Conservation (phyloP, 352 stramenopile genomes). For the Peronosclerospora sorghi region DNA sequence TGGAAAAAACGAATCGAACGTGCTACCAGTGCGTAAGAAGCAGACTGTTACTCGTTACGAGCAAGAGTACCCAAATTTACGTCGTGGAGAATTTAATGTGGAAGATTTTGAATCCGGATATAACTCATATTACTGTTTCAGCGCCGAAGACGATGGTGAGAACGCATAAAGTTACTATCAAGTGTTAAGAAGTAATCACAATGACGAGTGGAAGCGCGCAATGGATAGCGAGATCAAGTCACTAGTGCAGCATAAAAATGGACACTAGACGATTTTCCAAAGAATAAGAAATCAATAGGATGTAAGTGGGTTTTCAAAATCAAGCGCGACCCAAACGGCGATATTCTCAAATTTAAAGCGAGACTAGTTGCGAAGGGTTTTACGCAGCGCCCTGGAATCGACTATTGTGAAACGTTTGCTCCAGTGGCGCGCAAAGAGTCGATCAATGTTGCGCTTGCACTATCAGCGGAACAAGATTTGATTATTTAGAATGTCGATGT, state of each 20-base stretch:
- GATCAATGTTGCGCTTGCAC: background rate
- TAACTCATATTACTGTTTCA: background rate
- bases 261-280: background rate
- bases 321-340: background rate
- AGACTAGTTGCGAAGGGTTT: background rate
- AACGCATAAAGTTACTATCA: background rate
- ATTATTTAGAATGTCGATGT: conserved; percentile 13
- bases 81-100: background rate
- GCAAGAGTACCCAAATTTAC: background rate
- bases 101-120: background rate
- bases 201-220: background rate
- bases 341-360: background rate
- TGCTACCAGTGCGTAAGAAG: background rate
- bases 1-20: background rate
- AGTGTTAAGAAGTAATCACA: background rate
- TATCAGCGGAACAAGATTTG: conserved; percentile 1
- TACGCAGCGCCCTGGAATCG: background rate
- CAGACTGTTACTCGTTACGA: background rate
- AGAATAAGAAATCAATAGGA: background rate
- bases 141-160: background rate
- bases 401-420: background rate
- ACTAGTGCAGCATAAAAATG: background rate
- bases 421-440: background rate
- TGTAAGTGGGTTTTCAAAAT: background rate
- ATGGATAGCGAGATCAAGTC: background rate